Evolutionary conservation across 2,329 filamentous ascomycete genomes (phyloP), one percentile per base, ranked within the genome.

Genomic region (Botrytis cinerea): DNA sequence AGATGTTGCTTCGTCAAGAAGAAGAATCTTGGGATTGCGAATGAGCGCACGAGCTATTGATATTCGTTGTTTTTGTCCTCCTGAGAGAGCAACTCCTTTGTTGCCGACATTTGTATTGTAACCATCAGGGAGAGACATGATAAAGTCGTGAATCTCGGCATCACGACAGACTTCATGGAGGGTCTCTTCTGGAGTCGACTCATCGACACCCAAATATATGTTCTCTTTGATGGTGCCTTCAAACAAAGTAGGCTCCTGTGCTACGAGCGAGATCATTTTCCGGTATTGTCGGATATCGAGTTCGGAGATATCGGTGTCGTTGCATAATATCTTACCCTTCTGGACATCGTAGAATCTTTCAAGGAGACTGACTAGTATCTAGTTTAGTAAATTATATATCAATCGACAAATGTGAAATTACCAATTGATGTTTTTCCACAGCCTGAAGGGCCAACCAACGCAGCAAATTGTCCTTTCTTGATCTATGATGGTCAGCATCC

Each of bases 221-320:
- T 93, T 93, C 74, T 94, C 91, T 28, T 88, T 86, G 32, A 94
- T 86, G 0, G 89, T 89, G 20, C 87, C 86, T 80, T 90, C 89
- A 38, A 79, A 79, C 78, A 95, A 85, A 0, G 90, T 90, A 14
- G 92, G 87, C 80, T 95, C 92, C 81, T 95, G 92, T 5, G 91
- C 89, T 0, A 95, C 92, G 0, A 95, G 86, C 1, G 91, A 91
- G 20, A 94, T 84, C 51, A 88, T 83, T 73, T 86, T 85, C 59
- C 92, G 88, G 80, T 93, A 93, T 28, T 86, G 82, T 74, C 85
- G 85, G 0, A 91, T 85, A 72, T 91, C 87, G 70, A 93, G 80
- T 1, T 84, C 80, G 1, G 83, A 81, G 61, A 94, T 88, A 77
- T 91, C 86, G 69, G 84, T 83, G 8, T 86, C 88, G 79, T 93